phyloP scores from a whole-genome alignment of 768 basidiomycete genomes.

The Hericium erinaceus region DNA sequence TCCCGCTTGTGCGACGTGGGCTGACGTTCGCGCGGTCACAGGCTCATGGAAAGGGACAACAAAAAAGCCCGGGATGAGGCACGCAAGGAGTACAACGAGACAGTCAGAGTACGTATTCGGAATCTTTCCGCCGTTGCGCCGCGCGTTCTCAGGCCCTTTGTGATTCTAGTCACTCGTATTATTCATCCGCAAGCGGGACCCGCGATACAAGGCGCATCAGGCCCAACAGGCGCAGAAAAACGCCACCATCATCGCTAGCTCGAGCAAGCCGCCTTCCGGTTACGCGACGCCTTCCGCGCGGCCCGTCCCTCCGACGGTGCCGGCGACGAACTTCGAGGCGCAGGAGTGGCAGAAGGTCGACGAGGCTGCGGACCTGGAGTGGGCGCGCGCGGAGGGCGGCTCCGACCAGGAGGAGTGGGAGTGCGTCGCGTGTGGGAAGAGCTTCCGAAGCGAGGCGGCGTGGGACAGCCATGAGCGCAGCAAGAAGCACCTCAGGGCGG shows the following conservation, averaged over 20 bases:
- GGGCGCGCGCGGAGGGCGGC: slow-evolving; percentile 60
- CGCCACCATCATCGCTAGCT: slow-evolving; percentile 11
- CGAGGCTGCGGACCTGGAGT: slow-evolving; percentile 58
- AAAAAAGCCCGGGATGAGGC: slow-evolving; percentile 85
- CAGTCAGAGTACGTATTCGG: slow-evolving; percentile 56
- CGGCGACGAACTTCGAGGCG: slow-evolving; percentile 49
- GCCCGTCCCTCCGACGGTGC: slow-evolving; percentile 23
- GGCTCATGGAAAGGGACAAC: slow-evolving; percentile 94
- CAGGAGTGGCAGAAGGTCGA: slow-evolving; percentile 79
- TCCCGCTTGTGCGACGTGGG: not conserved
- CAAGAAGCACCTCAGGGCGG: slow-evolving; percentile 85
- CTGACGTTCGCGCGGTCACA: slow-evolving; percentile 19
- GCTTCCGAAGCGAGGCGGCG: slow-evolving; percentile 83
- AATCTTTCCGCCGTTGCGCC: not conserved
- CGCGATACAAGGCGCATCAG: slow-evolving; percentile 67
- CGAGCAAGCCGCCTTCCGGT: slow-evolving; percentile 5
- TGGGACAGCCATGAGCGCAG: slow-evolving; percentile 97
- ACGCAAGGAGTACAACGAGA: slow-evolving; percentile 87
- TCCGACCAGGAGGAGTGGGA: slow-evolving; percentile 77
- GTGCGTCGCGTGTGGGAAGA: slow-evolving; percentile 90
- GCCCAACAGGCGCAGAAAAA: slow-evolving; percentile 36
- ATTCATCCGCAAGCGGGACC: slow-evolving; percentile 82
- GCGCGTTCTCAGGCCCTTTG: not conserved
- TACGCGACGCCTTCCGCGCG: slow-evolving; percentile 23
- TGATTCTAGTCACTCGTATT: slow-evolving; percentile 52